A percentile compares a stretch with the other conserved stretches of the same genome.
These are phyloP conservation scores for Suhomyces maxii DNA, from an alignment of 1,139 yeast species.

Conservation along the genomic window DNA sequence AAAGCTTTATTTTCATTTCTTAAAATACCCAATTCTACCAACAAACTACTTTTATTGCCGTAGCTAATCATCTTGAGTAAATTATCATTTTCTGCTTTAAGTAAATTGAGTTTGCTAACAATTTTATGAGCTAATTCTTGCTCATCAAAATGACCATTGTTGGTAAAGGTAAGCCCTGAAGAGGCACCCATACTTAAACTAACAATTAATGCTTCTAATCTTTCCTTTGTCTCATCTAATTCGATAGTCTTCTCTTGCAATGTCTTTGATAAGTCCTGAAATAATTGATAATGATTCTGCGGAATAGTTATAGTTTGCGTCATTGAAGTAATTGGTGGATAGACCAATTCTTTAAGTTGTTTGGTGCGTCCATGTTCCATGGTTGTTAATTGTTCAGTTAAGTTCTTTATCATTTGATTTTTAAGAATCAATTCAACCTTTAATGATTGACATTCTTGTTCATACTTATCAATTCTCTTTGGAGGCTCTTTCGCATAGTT, in stretches of 20 bases:
- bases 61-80: conserved; percentile 69
- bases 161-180: conserved; percentile 27
- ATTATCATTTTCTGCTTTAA: conserved; percentile 70
- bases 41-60: conserved; percentile 70
- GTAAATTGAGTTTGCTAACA: conserved; percentile 57
- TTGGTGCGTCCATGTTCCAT: conserved; percentile 17
- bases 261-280: conserved; percentile 51
- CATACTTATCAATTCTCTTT: not conserved
- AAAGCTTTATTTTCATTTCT: conserved; percentile 33
- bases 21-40: conserved; percentile 65
- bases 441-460: conserved; percentile 25
- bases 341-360: conserved; percentile 9
- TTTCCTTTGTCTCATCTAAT: conserved; percentile 56
- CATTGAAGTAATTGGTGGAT: conserved; percentile 3
- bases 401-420: conserved; percentile 36
- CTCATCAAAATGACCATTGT: conserved; percentile 63
- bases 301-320: conserved; percentile 28
- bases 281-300: conserved; percentile 46
- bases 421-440: conserved; percentile 36
- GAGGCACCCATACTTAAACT: conserved; percentile 23
- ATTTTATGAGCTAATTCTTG: conserved; percentile 78
- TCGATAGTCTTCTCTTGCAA: conserved; percentile 54
- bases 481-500: conserved; percentile 9
- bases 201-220: conserved; percentile 62
- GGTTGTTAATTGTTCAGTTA: conserved; percentile 31